These are phyloP conservation scores for Lizonia empirigonia DNA, from an alignment of 2,329 filamentous ascomycete genomes.

Conservation along the genomic window DNA sequence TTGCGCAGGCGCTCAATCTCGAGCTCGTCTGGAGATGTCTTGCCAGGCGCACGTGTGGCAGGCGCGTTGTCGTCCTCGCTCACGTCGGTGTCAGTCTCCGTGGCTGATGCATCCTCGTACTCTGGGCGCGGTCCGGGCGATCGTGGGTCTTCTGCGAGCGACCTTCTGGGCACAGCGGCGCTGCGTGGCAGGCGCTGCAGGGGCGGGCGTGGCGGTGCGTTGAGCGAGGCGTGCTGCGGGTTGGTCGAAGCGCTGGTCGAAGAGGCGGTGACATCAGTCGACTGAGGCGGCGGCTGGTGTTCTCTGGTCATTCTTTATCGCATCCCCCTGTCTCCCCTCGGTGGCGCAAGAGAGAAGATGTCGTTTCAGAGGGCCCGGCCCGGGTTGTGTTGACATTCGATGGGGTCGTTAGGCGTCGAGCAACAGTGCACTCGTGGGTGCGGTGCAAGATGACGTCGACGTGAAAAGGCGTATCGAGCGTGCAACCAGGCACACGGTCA, in stretches of 20 bases:
- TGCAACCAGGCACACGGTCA: conserved; percentile 2
- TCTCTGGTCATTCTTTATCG: conserved; percentile 18
- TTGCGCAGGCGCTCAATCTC: conserved; percentile 49
- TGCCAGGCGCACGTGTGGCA: conserved; percentile 20
- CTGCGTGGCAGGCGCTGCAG: conserved; percentile 32
- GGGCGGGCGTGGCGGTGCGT: conserved; percentile 25
- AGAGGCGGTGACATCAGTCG: conserved; percentile 15
- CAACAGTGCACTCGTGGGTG: background rate
- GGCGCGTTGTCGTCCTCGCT: conserved; percentile 21
- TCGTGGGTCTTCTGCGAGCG: conserved; percentile 9
- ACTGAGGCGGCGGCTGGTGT: conserved; percentile 6
- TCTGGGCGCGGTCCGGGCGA: conserved; percentile 15
- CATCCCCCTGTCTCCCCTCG: conserved; percentile 17
- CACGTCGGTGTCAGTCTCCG: conserved; percentile 27
- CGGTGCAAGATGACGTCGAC: conserved; percentile 15
- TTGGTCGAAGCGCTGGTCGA: conserved; percentile 5
- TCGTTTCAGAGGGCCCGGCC: conserved; percentile 11
- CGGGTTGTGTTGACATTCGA: conserved; percentile 12
- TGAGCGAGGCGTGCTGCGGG: conserved; percentile 11
- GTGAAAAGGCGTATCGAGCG: background rate
- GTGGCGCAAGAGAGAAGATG: conserved; percentile 10
- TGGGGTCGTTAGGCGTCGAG: background rate
- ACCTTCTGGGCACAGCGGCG: conserved; percentile 1
- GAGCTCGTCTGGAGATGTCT: conserved; percentile 42
- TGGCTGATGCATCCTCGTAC: conserved; percentile 14